Evolutionary conservation across 148 eudicot species (phyloP).

Genomic region (Polygonum maritimum): DNA sequence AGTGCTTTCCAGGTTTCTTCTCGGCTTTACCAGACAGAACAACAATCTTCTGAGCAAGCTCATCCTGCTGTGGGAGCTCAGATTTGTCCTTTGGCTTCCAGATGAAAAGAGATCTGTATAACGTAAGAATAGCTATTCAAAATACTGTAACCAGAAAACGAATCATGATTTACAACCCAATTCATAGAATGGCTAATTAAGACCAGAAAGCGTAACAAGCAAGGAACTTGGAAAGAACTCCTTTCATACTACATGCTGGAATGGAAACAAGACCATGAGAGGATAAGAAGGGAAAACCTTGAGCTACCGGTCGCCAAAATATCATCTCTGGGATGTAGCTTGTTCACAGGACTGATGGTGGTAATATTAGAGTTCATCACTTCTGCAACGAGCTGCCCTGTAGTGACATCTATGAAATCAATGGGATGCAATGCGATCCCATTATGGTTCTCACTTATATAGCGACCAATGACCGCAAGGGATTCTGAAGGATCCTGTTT

Average conservation of each 20-base stretch:
- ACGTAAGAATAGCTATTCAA: slow-evolving; percentile 5
- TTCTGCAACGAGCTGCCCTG: slow-evolving; percentile 89
- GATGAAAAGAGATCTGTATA: slow-evolving; percentile 69
- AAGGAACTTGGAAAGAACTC: not conserved
- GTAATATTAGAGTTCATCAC: slow-evolving; percentile 88
- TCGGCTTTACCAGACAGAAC: slow-evolving; percentile 36
- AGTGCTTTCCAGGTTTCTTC: slow-evolving; percentile 30
- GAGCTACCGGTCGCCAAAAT: slow-evolving; percentile 84
- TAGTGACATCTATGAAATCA: slow-evolving; percentile 82
- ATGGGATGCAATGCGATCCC: slow-evolving; percentile 90
- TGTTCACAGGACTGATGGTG: slow-evolving; percentile 90
- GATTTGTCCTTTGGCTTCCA: slow-evolving; percentile 75
- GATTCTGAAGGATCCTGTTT: slow-evolving; percentile 88
- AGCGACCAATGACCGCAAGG: slow-evolving; percentile 89
- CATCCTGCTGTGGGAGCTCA: slow-evolving; percentile 39
- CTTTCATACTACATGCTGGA: not conserved
- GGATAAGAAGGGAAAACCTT: slow-evolving; percentile 42
- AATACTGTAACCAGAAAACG: not conserved
- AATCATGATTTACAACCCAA: not conserved
- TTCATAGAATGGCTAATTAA: not conserved
- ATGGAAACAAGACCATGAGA: not conserved
- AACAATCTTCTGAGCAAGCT: slow-evolving; percentile 38
- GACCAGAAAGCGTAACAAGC: not conserved
- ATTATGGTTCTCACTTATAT: slow-evolving; percentile 85
- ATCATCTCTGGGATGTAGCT: slow-evolving; percentile 90